Evolutionary conservation across 1,284 basidiomycete species (phyloP).

Genomic region (Naganishia albida): DNA sequence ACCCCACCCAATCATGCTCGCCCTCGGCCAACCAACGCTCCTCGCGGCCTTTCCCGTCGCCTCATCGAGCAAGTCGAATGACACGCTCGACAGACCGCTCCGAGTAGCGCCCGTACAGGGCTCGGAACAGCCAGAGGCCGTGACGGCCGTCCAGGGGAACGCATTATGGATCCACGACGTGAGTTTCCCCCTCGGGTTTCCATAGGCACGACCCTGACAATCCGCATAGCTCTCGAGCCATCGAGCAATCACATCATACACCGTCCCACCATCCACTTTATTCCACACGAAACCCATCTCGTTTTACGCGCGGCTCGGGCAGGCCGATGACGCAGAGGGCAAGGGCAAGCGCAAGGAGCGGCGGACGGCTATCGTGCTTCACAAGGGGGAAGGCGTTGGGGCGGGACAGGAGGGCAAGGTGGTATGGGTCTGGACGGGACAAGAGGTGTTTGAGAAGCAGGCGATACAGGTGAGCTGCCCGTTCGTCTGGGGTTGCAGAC

Average conservation of each 20-base stretch:
- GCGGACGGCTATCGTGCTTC: constrained; percentile 43
- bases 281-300: constrained; percentile 48
- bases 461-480: constrained; percentile 22
- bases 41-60: constrained; percentile 30
- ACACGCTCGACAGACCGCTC: constrained; percentile 41
- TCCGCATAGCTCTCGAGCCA: constrained; percentile 46
- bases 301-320: constrained; percentile 35
- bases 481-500: not conserved
- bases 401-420: constrained; percentile 38
- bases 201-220: not conserved
- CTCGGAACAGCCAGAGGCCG: constrained; percentile 42
- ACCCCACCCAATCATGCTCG: constrained; percentile 12
- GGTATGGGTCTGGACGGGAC: constrained; percentile 49
- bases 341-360: constrained; percentile 33
- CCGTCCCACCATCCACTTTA: constrained; percentile 48
- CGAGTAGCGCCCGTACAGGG: constrained; percentile 45
- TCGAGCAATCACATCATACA: constrained; percentile 49
- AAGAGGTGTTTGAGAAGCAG: constrained; percentile 40
- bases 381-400: constrained; percentile 37
- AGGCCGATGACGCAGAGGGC: not conserved
- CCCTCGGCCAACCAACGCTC: constrained; percentile 20
- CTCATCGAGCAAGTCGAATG: constrained; percentile 41
- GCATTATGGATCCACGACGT: constrained; percentile 55
- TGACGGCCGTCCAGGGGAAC: constrained; percentile 53
- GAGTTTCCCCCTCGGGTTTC: constrained; percentile 33